Evolutionary conservation across 371 early-diverging fungal species (phyloP), one percentile per base, ranked within the genome.

Genomic region (Actinomucor elegans): DNA sequence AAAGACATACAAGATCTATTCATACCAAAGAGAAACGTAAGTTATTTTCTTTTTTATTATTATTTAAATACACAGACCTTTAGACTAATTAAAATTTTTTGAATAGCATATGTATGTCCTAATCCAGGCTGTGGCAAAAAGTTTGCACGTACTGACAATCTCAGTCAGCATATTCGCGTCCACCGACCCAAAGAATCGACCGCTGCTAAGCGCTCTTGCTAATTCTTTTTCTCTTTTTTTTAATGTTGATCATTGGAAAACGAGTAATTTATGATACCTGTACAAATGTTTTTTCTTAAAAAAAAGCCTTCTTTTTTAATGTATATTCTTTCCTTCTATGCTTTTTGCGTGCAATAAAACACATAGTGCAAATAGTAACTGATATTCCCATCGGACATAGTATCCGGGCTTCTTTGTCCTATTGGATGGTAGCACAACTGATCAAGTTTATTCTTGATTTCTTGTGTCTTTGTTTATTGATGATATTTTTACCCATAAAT

Each of bases 121-220:
- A 78, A 79, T 47, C 73, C 69, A 26, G 84, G 80, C 36, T 96
- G 96, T 65, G 74, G 69, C 24, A 90, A 90, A 61, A 60, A 76
- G 0, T 96, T 96, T 69, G 83, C 91, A 9, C 77, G 96, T 50
- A 83, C 86, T n/a, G 94, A 93, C 61, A 92, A 92, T 61, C 61
- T 93, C 33, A 82, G 83, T 47, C 86, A 87, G 52, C 91, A 88
- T 52, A 77, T 85, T 33, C 76, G 80, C 17, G 83, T 76, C 36
- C 84, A 83, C 36, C 71, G 79, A 12, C 77, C 75, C 49, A 82
- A 45, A n/a, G 55, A 44, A 37, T 23, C 24, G 24, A 26, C 14
- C n/a, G 41, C 41, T 6, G 26, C 41, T 10, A 41, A 26, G 26
- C 20, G 17, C 8, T 18, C 20, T 41, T 21, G 1, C 40, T 20